Percentiles rank a stretch among this genome's conserved stretches.
These are phyloP conservation scores for Pseudopyricularia javanii DNA, from an alignment of 2,329 filamentous ascomycete genomes.

Conservation along the genomic window DNA sequence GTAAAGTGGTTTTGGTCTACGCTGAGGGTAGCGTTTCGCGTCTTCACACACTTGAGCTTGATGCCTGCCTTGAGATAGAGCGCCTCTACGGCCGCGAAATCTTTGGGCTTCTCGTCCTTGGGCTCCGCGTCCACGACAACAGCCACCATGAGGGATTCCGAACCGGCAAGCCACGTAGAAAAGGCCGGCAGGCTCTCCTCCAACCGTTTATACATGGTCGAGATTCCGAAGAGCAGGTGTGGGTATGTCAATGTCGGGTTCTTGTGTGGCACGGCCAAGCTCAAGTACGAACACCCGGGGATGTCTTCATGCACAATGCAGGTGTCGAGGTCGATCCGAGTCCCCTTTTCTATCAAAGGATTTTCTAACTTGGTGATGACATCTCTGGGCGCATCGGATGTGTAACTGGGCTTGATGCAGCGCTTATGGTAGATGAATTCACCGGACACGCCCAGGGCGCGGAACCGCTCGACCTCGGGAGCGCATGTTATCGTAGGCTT, in stretches of 20 bases:
- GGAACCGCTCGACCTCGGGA: constrained; percentile 10
- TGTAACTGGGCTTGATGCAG: constrained; percentile 26
- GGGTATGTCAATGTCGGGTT: constrained; percentile 29
- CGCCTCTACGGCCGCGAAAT: constrained; percentile 15
- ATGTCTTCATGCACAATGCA: constrained; percentile 13
- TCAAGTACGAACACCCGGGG: constrained; percentile 27
- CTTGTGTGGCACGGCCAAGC: constrained; percentile 30
- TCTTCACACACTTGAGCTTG: constrained; percentile 9
- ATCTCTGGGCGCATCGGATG: constrained; percentile 20
- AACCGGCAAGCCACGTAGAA: constrained; percentile 41
- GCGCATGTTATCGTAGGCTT: constrained; percentile 1
- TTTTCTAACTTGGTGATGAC: constrained; percentile 22
- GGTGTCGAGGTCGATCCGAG: constrained; percentile 17
- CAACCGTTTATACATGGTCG: constrained; percentile 37
- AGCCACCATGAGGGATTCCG: constrained; percentile 37
- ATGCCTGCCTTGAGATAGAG: constrained; percentile 19
- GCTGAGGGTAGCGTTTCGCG: constrained; percentile 19
- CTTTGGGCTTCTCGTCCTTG: constrained; percentile 1
- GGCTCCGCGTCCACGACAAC: constrained; percentile 29
- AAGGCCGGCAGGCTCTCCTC: constrained; percentile 37
- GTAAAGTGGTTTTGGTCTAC: constrained; percentile 46
- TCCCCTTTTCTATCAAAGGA: constrained; percentile 20
- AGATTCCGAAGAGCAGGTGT: constrained; percentile 45
- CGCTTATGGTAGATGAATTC: constrained; percentile 29
- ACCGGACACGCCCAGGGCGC: constrained; percentile 21